Evolutionary conservation across 768 basidiomycete species (phyloP).

Genomic region (Collybia sordida): DNA sequence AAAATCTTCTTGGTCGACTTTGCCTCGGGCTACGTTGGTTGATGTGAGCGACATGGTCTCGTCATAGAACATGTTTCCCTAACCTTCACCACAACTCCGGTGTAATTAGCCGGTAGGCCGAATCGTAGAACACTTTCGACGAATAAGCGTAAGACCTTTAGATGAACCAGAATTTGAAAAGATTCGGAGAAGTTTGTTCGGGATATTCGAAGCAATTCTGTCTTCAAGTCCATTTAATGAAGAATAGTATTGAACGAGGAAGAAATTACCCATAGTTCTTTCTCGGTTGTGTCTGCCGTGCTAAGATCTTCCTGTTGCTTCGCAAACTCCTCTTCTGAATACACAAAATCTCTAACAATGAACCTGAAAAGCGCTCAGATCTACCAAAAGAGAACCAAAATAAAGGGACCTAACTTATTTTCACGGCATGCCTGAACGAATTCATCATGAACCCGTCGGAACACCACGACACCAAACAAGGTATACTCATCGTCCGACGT

Average conservation of each 20-base stretch:
- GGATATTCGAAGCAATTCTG: constrained; percentile 85
- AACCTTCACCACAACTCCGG: constrained; percentile 83
- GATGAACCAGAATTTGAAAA: constrained; percentile 89
- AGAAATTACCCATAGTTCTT: constrained; percentile 88
- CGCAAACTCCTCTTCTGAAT: constrained; percentile 75
- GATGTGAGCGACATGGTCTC: not conserved
- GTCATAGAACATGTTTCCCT: not conserved
- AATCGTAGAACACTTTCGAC: constrained; percentile 95
- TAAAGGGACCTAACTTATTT: constrained; percentile 65
- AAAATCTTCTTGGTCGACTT: constrained; percentile 83
- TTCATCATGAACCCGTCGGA: constrained; percentile 88
- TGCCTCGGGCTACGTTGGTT: constrained; percentile 68
- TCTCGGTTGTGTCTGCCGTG: constrained; percentile 82
- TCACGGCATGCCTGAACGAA: constrained; percentile 94
- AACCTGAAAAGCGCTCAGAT: constrained; percentile 52
- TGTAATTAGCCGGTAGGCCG: constrained; percentile 90
- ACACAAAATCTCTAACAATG: constrained; percentile 92
- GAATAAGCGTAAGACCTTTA: constrained; percentile 89
- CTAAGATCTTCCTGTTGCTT: constrained; percentile 83
- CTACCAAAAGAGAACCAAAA: not conserved
- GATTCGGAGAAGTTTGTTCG: constrained; percentile 97
- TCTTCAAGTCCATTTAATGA: constrained; percentile 43
- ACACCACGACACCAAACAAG: constrained; percentile 83
- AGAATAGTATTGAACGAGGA: too few relatives aligned
- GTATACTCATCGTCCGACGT: constrained; percentile 87